These are phyloP conservation scores for Thermomucor indicae-seudaticae DNA, from an alignment of 371 early-diverging fungal genomes.

Conservation along the genomic window DNA sequence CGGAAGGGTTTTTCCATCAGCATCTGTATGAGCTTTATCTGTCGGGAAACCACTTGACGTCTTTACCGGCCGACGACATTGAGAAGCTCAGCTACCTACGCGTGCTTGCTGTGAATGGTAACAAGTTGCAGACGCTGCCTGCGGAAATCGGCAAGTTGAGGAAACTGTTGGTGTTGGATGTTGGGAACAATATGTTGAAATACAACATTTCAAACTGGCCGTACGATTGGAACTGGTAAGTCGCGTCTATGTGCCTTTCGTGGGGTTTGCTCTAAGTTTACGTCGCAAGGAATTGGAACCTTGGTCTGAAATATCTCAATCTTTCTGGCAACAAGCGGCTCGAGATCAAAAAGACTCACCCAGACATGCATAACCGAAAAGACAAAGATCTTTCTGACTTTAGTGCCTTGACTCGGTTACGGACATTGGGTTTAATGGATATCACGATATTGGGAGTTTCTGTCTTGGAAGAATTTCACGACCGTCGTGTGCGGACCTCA, in stretches of 20 bases:
- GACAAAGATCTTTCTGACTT: conserved; percentile 71
- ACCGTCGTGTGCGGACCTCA: conserved; percentile 82
- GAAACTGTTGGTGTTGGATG: conserved; percentile 74
- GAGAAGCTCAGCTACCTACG: conserved; percentile 66
- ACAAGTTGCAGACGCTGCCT: conserved; percentile 84
- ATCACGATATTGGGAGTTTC: conserved; percentile 77
- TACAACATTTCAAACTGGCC: conserved; percentile 95
- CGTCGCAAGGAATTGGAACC: conserved; percentile 75
- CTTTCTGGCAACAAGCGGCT: conserved; percentile 87
- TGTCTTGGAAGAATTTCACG: conserved; percentile 77
- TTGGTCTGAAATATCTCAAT: conserved; percentile 85
- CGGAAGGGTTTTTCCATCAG: conserved; percentile 44
- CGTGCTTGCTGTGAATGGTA: conserved; percentile 82
- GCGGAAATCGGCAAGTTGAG: conserved; percentile 84
- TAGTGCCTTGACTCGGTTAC: conserved; percentile 65
- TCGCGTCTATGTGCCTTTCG: background rate
- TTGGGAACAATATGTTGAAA: conserved; percentile 82
- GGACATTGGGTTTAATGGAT: conserved; percentile 84
- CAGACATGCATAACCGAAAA: conserved; percentile 20
- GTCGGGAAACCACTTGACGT: conserved; percentile 83
- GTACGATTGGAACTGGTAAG: conserved; percentile 92
- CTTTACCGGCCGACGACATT: conserved; percentile 83
- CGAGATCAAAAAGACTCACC: conserved; percentile 71
- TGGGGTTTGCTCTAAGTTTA: background rate
- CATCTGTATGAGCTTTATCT: conserved; percentile 72